phyloP scores from a whole-genome alignment of 163 green algal species.

The Chlamydomonas reinhardtii region DNA sequence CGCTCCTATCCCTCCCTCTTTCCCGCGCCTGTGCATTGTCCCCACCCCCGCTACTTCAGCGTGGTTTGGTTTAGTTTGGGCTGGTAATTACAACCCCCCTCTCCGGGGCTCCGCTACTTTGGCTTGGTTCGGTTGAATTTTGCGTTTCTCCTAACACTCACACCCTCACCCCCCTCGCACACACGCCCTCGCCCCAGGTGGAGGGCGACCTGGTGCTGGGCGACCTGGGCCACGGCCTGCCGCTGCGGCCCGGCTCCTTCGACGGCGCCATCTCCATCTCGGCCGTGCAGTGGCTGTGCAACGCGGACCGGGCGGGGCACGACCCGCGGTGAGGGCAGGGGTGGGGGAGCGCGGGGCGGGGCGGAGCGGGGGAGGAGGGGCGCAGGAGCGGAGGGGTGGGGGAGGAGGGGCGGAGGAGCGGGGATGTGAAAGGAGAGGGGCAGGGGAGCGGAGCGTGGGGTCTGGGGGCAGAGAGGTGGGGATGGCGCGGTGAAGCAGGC shows the following conservation, averaged over 20 bases:
- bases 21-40: no score
- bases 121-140: no score
- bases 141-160: no score
- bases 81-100: no score
- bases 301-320: slow-evolving; percentile 85
- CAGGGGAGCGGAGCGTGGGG: background rate
- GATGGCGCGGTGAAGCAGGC: no score
- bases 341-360: background rate
- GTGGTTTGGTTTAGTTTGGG: no score
- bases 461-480: background rate
- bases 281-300: slow-evolving; percentile 99
- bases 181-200: slow-evolving; percentile 57
- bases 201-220: slow-evolving; percentile 91
- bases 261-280: slow-evolving; percentile 96
- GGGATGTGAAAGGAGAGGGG: background rate
- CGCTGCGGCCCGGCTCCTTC: slow-evolving; percentile 86
- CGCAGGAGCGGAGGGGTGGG: no score
- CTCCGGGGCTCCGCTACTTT: no score
- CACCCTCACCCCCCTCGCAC: background rate
- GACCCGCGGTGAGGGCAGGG: slow-evolving; percentile 66
- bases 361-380: no score
- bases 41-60: no score
- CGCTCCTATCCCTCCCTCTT: no score
- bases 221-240: slow-evolving; percentile 95
- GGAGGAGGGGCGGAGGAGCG: background rate